Conservation (phyloP, 2,329 filamentous ascomycete genomes). For the Dactylellina leptospora region DNA sequence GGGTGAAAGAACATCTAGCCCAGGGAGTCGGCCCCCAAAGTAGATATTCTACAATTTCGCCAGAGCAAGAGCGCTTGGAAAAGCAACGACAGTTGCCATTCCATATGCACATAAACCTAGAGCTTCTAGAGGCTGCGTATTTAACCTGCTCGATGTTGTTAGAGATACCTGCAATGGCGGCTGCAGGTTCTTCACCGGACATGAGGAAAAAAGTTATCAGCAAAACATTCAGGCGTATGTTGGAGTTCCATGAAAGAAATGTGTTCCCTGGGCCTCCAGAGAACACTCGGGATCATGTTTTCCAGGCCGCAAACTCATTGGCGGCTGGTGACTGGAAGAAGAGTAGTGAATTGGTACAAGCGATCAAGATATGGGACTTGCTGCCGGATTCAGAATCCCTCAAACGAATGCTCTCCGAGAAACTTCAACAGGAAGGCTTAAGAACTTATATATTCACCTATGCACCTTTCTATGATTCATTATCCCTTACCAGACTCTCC, state of each 20-base stretch:
- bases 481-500: constrained; percentile 83
- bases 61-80: constrained; percentile 96
- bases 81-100: constrained; percentile 97
- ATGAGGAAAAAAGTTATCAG: constrained; percentile 97
- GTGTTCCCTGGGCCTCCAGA: constrained; percentile 98
- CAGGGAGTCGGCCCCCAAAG: constrained; percentile 96
- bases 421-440: constrained; percentile 98
- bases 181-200: constrained; percentile 95
- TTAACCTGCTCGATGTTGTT: constrained; percentile 99
- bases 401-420: constrained; percentile 95
- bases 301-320: constrained; percentile 97
- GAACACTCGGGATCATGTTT: constrained; percentile 98
- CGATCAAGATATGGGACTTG: constrained; percentile 99
- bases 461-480: constrained; percentile 97
- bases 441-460: constrained; percentile 99
- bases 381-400: constrained; percentile 92
- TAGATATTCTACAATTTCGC: constrained; percentile 91
- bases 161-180: constrained; percentile 94
- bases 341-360: constrained; percentile 89
- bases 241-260: constrained; percentile 99
- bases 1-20: constrained; percentile 96
- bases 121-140: constrained; percentile 97
- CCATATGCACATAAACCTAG: constrained; percentile 99
- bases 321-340: constrained; percentile 99
- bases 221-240: constrained; percentile 98